Evolutionary conservation across 83 land plant genomes (phyloP).

Genomic region (Picea abies): DNA sequence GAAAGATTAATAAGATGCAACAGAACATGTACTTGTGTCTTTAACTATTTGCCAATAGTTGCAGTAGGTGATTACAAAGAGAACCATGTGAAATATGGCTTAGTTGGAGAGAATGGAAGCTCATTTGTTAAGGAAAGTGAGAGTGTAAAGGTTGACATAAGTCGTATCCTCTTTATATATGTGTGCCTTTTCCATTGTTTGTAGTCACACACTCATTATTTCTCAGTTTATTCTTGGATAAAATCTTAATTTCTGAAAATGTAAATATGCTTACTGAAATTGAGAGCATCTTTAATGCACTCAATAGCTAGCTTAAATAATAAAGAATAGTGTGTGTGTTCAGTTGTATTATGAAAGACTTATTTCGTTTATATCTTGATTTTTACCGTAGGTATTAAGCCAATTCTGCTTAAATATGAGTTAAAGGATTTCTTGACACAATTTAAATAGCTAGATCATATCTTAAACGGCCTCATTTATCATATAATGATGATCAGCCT

Average conservation of each 20-base stretch:
- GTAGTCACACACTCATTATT: neutral
- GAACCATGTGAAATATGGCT: neutral
- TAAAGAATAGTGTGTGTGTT: too few relatives aligned
- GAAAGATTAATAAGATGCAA: neutral
- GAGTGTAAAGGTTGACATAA: neutral
- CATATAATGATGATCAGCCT: conserved; percentile 26
- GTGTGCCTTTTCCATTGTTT: neutral
- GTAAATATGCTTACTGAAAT: neutral
- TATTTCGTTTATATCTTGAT: too few relatives aligned
- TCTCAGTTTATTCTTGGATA: neutral
- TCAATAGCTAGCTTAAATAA: too few relatives aligned
- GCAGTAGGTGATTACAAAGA: neutral
- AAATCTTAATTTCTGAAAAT: neutral
- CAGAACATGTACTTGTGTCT: neutral
- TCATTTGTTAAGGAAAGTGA: neutral
- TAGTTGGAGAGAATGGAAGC: neutral
- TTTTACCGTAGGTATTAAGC: neutral
- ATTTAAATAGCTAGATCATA: conserved; percentile 31
- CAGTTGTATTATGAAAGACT: too few relatives aligned
- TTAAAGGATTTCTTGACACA: neutral
- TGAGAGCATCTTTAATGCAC: neutral
- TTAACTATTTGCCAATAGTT: neutral
- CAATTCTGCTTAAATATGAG: neutral
- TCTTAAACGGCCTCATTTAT: conserved; percentile 27
- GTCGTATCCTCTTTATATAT: neutral